Evolutionary conservation across 345 rosid genomes (phyloP), one percentile per base, ranked within the genome.

Genomic region (Rhodamnia rubescens): DNA sequence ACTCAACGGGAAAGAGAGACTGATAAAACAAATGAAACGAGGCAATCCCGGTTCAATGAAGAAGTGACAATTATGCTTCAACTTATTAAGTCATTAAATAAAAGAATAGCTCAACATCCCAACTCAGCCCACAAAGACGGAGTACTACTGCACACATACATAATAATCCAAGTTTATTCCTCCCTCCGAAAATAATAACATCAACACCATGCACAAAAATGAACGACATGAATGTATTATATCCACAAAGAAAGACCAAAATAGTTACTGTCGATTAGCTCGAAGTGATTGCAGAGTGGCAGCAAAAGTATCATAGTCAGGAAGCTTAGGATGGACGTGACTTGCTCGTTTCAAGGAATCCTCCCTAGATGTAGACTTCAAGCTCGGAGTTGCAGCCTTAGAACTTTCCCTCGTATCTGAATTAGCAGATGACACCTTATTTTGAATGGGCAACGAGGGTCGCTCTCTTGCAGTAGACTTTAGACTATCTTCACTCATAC

Each of bases 261-360:
- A 57, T 49, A 61, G 84, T 90, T 85, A 94, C 57, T 85, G 85
- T 26, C 85, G 91, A 85, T 88, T 90, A 75, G 86, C 87, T 55
- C 95, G 90, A 44, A 91, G 89, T 84, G 95, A 89, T 85, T 92
- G 91, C 7, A 95, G 87, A 82, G 89, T 92, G 42, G 98, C 95
- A 26, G 92, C 83, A 51, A 97, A 74, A 52, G 89, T 81, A 12
- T 97, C 98, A 44, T 89, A 93, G 83, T 97, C 99, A 4, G 98
- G 98, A 87, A 95, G 99, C 88, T 95, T 97, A 6, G 99, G 99
- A 86, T 97, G 99, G 85, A 95, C 88, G 36, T 87, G 88, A 54
- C 86, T 84, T 11, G 86, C 82, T 82, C 94, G 88, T 64, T 88
- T 89, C 16, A 87, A 51, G 49, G 91, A 87, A 75, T 69, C 49